Evolutionary conservation across 108 stramenopile genomes (phyloP), one percentile per base, ranked within the genome.

Genomic region (Skeletonema potamos): DNA sequence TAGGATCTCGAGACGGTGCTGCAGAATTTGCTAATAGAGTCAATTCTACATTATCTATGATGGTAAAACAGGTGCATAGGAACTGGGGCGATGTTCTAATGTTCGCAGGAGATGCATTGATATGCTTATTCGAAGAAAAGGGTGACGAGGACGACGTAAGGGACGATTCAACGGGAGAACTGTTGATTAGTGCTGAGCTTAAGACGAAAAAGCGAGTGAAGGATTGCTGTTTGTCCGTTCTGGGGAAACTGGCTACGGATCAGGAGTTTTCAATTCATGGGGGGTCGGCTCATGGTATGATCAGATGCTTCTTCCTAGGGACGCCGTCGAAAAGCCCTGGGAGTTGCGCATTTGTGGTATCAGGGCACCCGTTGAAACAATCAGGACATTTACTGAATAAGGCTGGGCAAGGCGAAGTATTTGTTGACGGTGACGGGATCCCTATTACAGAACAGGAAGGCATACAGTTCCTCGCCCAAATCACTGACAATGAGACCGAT

Each of bases 31-130:
- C 85, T 0, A 62, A 73, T 28, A 59, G 68, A 20, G 82, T 86
- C 64, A 83, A 88, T 69, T 60, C 51, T 9, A 83, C 84, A 59
- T 68, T 88, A 10, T 59, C 68, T 15, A 72, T 68, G 6, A 79
- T 88, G 76, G 81, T 84, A 8, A 68, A 61, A 27, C 75, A 73
- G 66, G 77, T 88, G 30, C 70, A 83, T 58, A 73, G 71, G 20
- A 84, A 75, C 62, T 82, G 85, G 56, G 87, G 87, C 10, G 87
- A 88, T 73, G 83, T 88, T 2, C 64, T 88, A 27, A 88, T 85
- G 81, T 88, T 85, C 67, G 87, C 87, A 9, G 87, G 87, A 18
- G 87, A 88, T 67, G 87, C 87, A 11, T 44, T 88, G 5, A 79
- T 88, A 33, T 85, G 84, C 70, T 39, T 88, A 3, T 88, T 84